Evolutionary conservation across 345 rosid species (phyloP).

Genomic region (Citrus unshiu): DNA sequence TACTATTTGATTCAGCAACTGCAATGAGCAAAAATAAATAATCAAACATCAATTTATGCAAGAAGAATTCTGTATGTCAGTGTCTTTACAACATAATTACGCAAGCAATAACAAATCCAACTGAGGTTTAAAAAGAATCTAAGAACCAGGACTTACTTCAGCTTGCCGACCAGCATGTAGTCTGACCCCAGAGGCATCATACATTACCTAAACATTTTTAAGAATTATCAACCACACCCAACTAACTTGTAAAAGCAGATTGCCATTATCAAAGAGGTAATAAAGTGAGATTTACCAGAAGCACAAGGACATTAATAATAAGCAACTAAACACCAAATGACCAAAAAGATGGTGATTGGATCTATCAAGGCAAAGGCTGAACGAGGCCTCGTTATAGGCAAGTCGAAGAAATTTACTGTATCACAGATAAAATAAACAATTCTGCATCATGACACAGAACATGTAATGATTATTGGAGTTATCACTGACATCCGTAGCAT

Average conservation of each 20-base stretch:
- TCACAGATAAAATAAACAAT: neutral
- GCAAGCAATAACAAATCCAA: neutral
- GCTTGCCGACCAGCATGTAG: conserved; percentile 99
- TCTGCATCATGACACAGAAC: neutral
- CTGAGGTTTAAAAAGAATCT: neutral
- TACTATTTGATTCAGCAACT: conserved; percentile 93
- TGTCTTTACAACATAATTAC: neutral
- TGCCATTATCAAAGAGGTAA: neutral
- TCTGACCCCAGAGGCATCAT: conserved; percentile 95
- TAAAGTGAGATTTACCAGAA: neutral
- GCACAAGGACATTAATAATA: neutral
- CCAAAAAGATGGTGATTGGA: neutral
- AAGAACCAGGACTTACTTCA: conserved; percentile 49
- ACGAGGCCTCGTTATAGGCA: neutral
- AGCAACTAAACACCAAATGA: neutral
- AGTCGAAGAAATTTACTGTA: neutral
- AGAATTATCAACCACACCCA: neutral
- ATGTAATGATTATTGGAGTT: neutral
- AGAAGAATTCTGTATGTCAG: neutral
- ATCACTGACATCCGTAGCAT: neutral
- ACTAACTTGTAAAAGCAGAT: neutral
- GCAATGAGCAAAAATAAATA: conserved; percentile 22
- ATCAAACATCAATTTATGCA: neutral
- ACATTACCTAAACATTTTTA: conserved; percentile 67
- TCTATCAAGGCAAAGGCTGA: neutral